phyloP scores from a whole-genome alignment of 1,284 basidiomycete genomes.

The Cutaneotrichosporon mucoides region DNA sequence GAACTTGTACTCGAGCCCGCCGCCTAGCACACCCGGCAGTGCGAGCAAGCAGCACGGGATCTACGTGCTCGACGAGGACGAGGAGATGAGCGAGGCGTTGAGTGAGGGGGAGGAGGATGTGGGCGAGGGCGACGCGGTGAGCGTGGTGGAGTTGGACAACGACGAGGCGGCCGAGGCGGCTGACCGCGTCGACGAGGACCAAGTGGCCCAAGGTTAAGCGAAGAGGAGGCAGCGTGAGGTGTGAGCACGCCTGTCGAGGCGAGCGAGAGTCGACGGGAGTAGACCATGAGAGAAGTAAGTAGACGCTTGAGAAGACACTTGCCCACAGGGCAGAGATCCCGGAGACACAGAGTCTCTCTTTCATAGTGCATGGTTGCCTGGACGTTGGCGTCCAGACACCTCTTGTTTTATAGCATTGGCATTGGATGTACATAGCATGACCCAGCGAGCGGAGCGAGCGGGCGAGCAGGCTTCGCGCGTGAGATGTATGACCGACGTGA shows the following conservation, averaged over 20 bases:
- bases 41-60: neutral
- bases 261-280: too few species aligned
- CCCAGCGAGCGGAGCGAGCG: too few species aligned
- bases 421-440: neutral
- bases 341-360: neutral
- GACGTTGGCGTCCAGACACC: neutral
- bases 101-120: neutral
- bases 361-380: constrained; percentile 1
- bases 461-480: too few species aligned
- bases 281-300: too few species aligned
- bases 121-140: neutral
- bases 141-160: neutral
- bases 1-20: constrained; percentile 11
- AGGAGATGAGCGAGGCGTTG: too few species aligned
- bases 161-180: constrained; percentile 4
- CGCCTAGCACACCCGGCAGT: constrained; percentile 7
- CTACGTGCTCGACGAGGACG: neutral
- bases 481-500: too few species aligned
- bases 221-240: neutral
- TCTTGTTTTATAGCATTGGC: constrained; percentile 2
- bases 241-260: too few species aligned
- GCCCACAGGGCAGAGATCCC: too few species aligned
- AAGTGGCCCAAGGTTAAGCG: too few species aligned
- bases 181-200: neutral
- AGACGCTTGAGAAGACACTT: too few species aligned